These are phyloP conservation scores for Thalassiosira mediterranea DNA, from an alignment of 352 stramenopile species.

Conservation along the genomic window DNA sequence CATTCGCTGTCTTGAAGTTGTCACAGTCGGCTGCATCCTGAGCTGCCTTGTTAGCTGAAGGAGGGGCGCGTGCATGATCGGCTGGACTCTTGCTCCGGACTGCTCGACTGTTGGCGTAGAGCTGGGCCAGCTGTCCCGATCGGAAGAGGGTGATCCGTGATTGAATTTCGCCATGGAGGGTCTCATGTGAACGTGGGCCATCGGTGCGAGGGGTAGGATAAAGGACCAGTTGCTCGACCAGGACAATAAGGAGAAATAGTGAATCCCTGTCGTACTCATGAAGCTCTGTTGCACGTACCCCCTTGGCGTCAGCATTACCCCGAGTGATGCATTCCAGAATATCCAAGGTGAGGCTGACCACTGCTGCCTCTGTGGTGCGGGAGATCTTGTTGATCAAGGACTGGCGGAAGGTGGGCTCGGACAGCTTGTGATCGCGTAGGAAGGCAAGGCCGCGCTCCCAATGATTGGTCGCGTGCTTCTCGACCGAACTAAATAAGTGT, in stretches of 20 bases:
- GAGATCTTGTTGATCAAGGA: background rate
- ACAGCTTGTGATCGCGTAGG: background rate
- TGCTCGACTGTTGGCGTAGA: constrained; percentile 1
- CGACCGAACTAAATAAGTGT: no score
- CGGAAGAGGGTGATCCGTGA: background rate
- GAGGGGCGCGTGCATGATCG: background rate
- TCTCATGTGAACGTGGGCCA: background rate
- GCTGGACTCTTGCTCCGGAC: background rate
- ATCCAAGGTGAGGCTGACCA: background rate
- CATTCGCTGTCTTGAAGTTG: constrained; percentile 33
- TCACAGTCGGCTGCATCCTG: constrained; percentile 32
- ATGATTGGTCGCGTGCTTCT: no score
- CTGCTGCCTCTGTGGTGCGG: background rate
- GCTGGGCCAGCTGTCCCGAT: background rate
- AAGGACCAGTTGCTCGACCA: constrained; percentile 11
- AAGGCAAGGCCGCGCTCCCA: constrained; percentile 5
- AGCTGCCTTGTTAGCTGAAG: background rate
- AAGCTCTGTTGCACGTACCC: no score
- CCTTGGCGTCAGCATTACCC: background rate
- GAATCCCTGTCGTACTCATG: no score
- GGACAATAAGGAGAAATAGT: no score
- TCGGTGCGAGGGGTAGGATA: background rate
- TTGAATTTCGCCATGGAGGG: background rate
- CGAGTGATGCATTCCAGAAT: background rate
- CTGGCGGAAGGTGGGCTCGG: constrained; percentile 5